Evolutionary conservation across 2,329 filamentous ascomycete genomes (phyloP).

Genomic region (Pseudonectria buxi): DNA sequence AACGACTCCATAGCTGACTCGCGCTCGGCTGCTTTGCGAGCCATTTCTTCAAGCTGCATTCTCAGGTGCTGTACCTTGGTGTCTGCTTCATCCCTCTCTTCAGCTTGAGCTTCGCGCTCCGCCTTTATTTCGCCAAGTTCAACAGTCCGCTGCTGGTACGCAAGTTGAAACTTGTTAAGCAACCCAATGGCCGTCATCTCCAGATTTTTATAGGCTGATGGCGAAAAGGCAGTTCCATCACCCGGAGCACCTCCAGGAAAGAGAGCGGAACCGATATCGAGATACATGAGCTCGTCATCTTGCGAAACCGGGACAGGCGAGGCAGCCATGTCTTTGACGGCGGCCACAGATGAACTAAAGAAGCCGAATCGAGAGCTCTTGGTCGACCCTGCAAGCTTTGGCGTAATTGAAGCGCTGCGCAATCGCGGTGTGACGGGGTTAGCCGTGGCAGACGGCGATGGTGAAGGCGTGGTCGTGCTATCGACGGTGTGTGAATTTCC

Average conservation of each 20-base stretch:
- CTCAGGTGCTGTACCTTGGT: conserved; percentile 48
- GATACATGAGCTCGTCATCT: conserved; percentile 47
- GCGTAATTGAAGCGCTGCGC: conserved; percentile 21
- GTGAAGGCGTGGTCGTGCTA: not conserved
- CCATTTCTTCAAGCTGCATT: conserved; percentile 55
- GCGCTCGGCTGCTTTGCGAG: conserved; percentile 44
- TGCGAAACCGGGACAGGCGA: conserved; percentile 20
- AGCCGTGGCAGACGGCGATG: conserved; percentile 8
- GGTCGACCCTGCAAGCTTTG: conserved; percentile 26
- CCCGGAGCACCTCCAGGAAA: conserved; percentile 39
- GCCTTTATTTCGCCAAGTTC: conserved; percentile 44
- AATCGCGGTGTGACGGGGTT: conserved; percentile 6
- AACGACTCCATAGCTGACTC: conserved; percentile 44
- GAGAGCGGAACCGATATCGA: conserved; percentile 49
- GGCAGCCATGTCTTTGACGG: conserved; percentile 27
- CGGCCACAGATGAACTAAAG: conserved; percentile 39
- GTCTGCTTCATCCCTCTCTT: conserved; percentile 51
- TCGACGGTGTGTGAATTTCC: conserved; percentile 6
- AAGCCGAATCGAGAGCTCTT: conserved; percentile 39
- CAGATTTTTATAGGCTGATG: conserved; percentile 55
- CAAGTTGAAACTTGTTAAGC: conserved; percentile 49
- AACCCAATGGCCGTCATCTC: conserved; percentile 50
- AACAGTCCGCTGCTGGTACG: conserved; percentile 48
- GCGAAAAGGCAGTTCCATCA: conserved; percentile 47
- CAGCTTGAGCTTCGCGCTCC: conserved; percentile 46